Evolutionary conservation across 139 green algal genomes (phyloP), one percentile per base, ranked within the genome.

Genomic region (Chlamydomonas sp.): DNA sequence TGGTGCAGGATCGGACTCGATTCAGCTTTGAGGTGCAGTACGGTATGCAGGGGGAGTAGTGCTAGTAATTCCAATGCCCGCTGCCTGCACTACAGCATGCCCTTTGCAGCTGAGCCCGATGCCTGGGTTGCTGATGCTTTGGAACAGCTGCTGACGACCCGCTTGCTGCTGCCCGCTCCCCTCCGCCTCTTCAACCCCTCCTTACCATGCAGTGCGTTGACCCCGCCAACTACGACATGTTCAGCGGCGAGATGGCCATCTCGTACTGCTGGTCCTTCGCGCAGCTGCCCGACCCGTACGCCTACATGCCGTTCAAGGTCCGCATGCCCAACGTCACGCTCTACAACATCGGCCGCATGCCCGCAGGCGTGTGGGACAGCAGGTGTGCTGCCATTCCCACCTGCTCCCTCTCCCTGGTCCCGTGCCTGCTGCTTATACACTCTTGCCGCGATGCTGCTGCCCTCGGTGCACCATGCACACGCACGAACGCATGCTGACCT

Each of bases 251-350:
- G 75, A 77, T 88, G 64, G 84, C 84, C 2, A 83, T 83, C 18
- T 71, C 57, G 12, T 88, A 88, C 66, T 88, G 84, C 84, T 88
- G 84, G 84, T 74, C 84, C 14, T 83, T 88, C n/a, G 74, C 75
- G 15, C 75, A 82, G 75, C 78, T 88, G 84, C 84, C 84, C 63
- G 75, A 77, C 18, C 74, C n/a, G 17, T 88, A 83, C n/a, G 20
- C 84, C 4, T 77, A 67, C 66, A 31, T 57, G 17, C 76, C 76
- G 2, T 88, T 88, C 64, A 31, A 16, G 4, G n/a, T 88, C 18
- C 17, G 64, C 15, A 88, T 88, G 63, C 84, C 64, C 63, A 77
- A 83, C 59, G 84, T 88, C 12, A 83, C 74, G 12, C 60, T 68
- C 49, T 88, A 88, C 84, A 88, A 88, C 84, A 80, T 88, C 9